Evolutionary conservation across 2,329 filamentous ascomycete genomes (phyloP), one percentile per base, ranked within the genome.

Genomic region (Fusarium sp.): DNA sequence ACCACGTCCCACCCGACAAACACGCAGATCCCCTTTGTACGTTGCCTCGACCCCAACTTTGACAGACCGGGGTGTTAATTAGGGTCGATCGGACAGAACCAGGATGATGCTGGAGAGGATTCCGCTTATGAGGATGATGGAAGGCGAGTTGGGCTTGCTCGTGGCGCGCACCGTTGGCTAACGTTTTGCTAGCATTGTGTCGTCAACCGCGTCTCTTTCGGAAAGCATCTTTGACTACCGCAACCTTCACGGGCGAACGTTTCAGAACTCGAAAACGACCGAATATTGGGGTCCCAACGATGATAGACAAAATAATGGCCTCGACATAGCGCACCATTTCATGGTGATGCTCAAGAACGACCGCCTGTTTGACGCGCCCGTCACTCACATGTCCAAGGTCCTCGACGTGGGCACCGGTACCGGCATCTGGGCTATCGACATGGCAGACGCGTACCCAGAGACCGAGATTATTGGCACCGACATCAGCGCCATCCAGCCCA

Each of bases 401-500:
- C 20, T 71, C n/a, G 68, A 71, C 25, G 52, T 71, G 4, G 68
- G 65, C 8, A 71, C 68, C 1, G 68, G 68, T 16, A 69, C 68
- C 0, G 65, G 68, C 3, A 65, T 71, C 18, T 71, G 68, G 68
- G 68, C 68, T 11, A 69, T 91, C 68, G 89, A 89, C 68, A 78
- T 82, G 63, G 79, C 83, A 72, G 78, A 87, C 65, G 69, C 83
- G 9, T 85, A 85, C 47, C 86, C 86, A 31, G 76, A 82, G 73
- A 84, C 78, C 66, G 82, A 77, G 82, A 87, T 80, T 7, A 83
- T 84, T 56, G 88, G 88, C 47, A 88, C 86, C 9, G 88, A 91
- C 76, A 84, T 90, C 20, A 88, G 86, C 33, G 87, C 88, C 2
- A 88, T 89, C 18, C 89, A 90, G 74, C 88, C 88, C 4, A 20